Evolutionary conservation across 306 rosid species (phyloP).

Genomic region (Herpetospermum pedunculosum): DNA sequence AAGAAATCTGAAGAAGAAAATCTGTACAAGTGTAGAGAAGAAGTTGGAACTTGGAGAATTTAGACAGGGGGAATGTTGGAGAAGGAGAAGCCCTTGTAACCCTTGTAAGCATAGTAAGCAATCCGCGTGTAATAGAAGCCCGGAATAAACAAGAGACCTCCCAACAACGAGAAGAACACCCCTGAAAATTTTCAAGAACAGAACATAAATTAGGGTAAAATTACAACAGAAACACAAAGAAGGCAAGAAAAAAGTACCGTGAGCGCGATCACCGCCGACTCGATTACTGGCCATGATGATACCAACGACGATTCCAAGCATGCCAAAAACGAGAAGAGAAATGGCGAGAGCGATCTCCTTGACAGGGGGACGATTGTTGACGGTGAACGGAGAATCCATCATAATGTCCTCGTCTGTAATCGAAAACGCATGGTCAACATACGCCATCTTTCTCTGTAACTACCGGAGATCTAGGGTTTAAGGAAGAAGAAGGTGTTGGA

Average conservation of each 20-base stretch:
- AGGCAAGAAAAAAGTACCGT: constrained; percentile 33
- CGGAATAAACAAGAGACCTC: constrained; percentile 78
- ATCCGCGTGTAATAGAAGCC: constrained; percentile 94
- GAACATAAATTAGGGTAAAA: not conserved
- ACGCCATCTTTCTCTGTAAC: constrained; percentile 35
- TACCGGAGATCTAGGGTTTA: not conserved
- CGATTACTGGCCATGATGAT: constrained; percentile 64
- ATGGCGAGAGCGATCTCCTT: constrained; percentile 94
- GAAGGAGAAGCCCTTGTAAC: constrained; percentile 94
- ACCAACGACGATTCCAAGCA: constrained; percentile 68
- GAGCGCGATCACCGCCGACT: constrained; percentile 91
- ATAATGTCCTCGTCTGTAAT: constrained; percentile 89
- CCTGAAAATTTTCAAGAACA: constrained; percentile 29
- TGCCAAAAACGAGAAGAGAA: constrained; percentile 73
- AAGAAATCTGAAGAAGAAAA: constrained; percentile 7
- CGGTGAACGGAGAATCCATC: constrained; percentile 64
- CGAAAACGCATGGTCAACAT: constrained; percentile 93
- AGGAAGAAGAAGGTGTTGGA: not conserved
- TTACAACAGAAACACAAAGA: not conserved
- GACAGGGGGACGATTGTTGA: constrained; percentile 77
- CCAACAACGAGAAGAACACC: constrained; percentile 77
- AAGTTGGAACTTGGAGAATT: not conserved
- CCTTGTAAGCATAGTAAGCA: constrained; percentile 95
- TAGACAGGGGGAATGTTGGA: constrained; percentile 89
- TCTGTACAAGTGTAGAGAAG: constrained; percentile 22